Percentiles rank a stretch among this genome's conserved stretches.
phyloP scores from a whole-genome alignment of 371 early-diverging fungal genomes.

The Saksenaea vasiformis region DNA sequence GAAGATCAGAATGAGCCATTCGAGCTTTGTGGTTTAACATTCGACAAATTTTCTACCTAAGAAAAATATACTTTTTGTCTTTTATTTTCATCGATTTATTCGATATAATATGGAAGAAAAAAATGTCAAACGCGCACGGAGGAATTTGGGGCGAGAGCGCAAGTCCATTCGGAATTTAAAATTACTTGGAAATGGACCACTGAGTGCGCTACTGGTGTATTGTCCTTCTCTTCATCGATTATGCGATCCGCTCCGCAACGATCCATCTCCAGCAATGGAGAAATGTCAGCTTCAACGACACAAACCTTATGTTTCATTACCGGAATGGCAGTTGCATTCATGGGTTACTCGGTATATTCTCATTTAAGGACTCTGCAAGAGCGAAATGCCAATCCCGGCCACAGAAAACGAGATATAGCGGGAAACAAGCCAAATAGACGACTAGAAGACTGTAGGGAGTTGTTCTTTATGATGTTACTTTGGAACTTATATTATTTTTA shows the following conservation, averaged over 20 bases:
- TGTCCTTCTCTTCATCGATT: not conserved
- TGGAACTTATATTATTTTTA: not conserved
- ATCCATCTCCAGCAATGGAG: not conserved
- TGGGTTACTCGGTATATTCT: constrained; percentile 63
- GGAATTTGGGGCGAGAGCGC: not conserved
- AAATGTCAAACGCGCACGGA: not conserved
- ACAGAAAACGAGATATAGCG: constrained; percentile 18
- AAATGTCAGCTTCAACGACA: not conserved
- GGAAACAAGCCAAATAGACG: constrained; percentile 33
- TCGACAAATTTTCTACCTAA: constrained; percentile 42
- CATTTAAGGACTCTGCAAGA: constrained; percentile 53
- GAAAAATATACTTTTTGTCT: not conserved
- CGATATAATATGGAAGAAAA: not conserved
- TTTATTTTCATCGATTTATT: not conserved
- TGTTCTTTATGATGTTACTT: not conserved
- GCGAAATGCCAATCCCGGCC: constrained; percentile 14
- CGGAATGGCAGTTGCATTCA: constrained; percentile 52
- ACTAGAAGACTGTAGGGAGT: constrained; percentile 55
- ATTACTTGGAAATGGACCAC: not conserved
- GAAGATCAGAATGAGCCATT: constrained; percentile 24
- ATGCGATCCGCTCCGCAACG: not conserved
- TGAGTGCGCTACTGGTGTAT: not conserved
- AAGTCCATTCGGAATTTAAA: not conserved
- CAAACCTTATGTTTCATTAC: constrained; percentile 44
- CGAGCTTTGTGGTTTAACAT: constrained; percentile 40